These are phyloP conservation scores for Candida sakaeoensis DNA, from an alignment of 805 yeast genomes.

Conservation along the genomic window DNA sequence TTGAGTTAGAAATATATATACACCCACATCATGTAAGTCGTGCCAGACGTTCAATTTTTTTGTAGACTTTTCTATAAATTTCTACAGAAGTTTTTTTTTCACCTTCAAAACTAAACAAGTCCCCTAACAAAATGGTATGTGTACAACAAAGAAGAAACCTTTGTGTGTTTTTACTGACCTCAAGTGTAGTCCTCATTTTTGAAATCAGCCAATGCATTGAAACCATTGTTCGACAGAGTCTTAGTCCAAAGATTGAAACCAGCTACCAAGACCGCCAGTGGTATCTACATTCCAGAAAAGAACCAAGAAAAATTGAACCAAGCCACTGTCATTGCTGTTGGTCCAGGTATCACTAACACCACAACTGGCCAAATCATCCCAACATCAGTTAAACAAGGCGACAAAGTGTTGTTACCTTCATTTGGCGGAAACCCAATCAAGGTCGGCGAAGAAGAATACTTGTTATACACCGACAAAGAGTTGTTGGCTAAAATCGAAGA, in stretches of 20 bases:
- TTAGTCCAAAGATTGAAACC: conserved; percentile 94
- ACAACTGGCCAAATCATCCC: conserved; percentile 67
- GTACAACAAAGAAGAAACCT: no score
- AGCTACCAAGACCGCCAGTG: conserved; percentile 85
- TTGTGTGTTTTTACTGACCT: conserved; percentile 13
- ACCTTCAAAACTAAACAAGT: not conserved
- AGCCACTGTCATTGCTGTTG: conserved; percentile 89
- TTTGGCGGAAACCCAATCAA: conserved; percentile 91
- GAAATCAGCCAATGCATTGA: conserved; percentile 81
- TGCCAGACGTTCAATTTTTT: conserved; percentile 3
- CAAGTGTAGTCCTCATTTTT: conserved; percentile 43
- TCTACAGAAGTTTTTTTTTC: conserved; percentile 9
- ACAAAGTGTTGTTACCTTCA: conserved; percentile 88
- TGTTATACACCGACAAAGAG: conserved; percentile 89
- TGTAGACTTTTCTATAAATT: conserved; percentile 2
- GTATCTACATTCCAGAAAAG: conserved; percentile 92
- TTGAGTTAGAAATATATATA: conserved; percentile 37
- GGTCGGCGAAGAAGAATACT: conserved; percentile 77
- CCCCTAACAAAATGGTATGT: conserved; percentile 10
- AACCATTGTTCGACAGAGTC: conserved; percentile 93
- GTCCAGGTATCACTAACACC: conserved; percentile 82
- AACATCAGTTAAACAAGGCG: conserved; percentile 83
- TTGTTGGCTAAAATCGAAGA: conserved; percentile 84
- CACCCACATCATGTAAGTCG: conserved; percentile 7
- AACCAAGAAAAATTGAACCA: conserved; percentile 91